Percentiles rank a stretch among this genome's conserved stretches.
phyloP scores from a whole-genome alignment of 192 early-diverging fungal species.

The Umbelopsis sp. region DNA sequence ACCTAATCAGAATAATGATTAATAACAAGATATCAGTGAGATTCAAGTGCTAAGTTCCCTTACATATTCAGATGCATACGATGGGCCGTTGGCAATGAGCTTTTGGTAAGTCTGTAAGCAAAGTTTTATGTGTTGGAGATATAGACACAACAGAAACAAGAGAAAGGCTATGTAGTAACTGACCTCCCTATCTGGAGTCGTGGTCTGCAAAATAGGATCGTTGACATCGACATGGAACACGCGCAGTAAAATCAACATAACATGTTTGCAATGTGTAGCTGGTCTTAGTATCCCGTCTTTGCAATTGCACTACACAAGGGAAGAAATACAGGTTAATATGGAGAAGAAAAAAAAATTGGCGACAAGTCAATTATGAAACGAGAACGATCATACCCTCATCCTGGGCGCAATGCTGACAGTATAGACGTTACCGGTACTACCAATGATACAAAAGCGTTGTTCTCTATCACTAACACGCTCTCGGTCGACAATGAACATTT shows the following conservation, averaged over 20 bases:
- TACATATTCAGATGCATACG: not conserved
- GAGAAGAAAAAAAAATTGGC: too few species aligned
- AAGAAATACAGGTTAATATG: too few species aligned
- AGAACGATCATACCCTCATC: not conserved
- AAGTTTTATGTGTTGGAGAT: not conserved
- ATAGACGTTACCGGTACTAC: slow-evolving; percentile 28
- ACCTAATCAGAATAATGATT: not conserved
- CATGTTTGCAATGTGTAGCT: slow-evolving; percentile 29
- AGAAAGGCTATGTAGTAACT: not conserved
- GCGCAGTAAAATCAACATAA: slow-evolving; percentile 25
- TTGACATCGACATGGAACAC: slow-evolving; percentile 24
- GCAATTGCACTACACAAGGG: slow-evolving; percentile 14
- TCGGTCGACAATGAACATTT: slow-evolving; percentile 24
- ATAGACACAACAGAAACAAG: not conserved
- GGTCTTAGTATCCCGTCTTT: not conserved
- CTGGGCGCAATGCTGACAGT: slow-evolving; percentile 6
- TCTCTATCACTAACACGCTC: not conserved
- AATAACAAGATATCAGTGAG: not conserved
- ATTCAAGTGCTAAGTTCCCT: not conserved
- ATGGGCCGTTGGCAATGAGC: not conserved
- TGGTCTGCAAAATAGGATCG: not conserved
- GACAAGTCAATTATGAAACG: too few species aligned
- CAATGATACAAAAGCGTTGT: slow-evolving; percentile 22
- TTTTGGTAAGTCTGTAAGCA: not conserved
- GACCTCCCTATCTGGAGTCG: not conserved